Evolutionary conservation across 176 grass and related monocot genomes (phyloP).

Genomic region (Tuctoria greenei): DNA sequence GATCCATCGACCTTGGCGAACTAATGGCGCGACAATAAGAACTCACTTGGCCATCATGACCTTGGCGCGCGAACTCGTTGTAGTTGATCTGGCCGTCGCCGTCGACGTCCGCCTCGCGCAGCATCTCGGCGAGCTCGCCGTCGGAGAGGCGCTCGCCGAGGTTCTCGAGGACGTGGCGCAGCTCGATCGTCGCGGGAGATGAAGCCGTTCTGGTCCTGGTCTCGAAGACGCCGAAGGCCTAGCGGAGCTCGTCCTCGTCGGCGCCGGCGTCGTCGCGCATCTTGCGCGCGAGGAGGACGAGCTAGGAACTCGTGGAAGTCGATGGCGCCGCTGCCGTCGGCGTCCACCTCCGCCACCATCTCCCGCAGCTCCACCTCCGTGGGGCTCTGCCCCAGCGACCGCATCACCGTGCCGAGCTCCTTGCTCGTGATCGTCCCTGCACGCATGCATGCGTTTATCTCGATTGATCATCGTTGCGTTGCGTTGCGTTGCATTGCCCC

Average conservation of each 20-base stretch:
- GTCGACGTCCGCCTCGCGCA: constrained; percentile 65
- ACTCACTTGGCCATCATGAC: constrained; percentile 86
- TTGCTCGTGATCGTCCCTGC: constrained; percentile 46
- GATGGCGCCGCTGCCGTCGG: constrained; percentile 48
- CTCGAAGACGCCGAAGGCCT: constrained; percentile 39
- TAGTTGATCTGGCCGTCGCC: constrained; percentile 86
- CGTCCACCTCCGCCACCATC: constrained; percentile 51
- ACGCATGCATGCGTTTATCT: background rate
- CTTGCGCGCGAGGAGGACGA: constrained; percentile 42
- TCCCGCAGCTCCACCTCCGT: constrained; percentile 48
- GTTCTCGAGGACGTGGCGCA: constrained; percentile 63
- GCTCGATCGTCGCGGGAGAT: constrained; percentile 70
- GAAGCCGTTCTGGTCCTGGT: constrained; percentile 47
- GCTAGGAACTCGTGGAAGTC: constrained; percentile 51
- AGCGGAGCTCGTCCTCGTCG: constrained; percentile 41
- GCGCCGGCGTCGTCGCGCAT: constrained; percentile 38
- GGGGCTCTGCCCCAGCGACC: constrained; percentile 48
- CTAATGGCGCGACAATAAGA: too few relatives aligned
- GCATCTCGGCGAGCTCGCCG: constrained; percentile 68
- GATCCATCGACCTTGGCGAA: too few relatives aligned
- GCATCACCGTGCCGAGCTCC: constrained; percentile 52
- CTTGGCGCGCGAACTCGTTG: constrained; percentile 72
- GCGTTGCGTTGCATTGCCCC: too few relatives aligned
- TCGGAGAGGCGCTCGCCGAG: constrained; percentile 67
- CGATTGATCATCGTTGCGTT: too few relatives aligned